Evolutionary conservation across 768 basidiomycete species (phyloP).

Genomic region (Rickenella mellea): DNA sequence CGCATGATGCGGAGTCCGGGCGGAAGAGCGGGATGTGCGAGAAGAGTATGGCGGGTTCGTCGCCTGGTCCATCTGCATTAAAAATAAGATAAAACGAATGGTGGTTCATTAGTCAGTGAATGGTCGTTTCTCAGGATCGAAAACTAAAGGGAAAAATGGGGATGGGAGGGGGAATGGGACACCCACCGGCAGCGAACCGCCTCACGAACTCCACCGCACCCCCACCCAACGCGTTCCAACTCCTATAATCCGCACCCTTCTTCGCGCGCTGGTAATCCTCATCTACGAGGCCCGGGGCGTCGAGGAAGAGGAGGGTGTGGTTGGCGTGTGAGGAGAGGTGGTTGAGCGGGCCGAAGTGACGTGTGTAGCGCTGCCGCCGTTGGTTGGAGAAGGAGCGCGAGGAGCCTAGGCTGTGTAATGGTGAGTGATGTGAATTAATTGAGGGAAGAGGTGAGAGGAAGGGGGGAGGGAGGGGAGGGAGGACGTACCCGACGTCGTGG

Average conservation of each 20-base stretch:
- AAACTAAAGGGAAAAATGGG: not conserved
- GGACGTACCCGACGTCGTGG: constrained; percentile 71
- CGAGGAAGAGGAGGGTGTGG: constrained; percentile 63
- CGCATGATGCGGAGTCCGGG: constrained; percentile 59
- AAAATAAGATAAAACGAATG: constrained; percentile 14
- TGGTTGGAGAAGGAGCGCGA: constrained; percentile 35
- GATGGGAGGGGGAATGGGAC: constrained; percentile 7
- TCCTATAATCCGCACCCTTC: constrained; percentile 27
- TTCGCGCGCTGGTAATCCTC: constrained; percentile 50
- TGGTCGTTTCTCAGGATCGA: no score
- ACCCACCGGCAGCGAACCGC: constrained; percentile 32
- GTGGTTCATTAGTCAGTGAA: no score
- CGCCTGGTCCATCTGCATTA: constrained; percentile 19
- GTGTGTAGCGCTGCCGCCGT: constrained; percentile 49
- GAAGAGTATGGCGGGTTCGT: constrained; percentile 60
- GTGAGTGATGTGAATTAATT: constrained; percentile 3
- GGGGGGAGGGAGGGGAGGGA: not conserved
- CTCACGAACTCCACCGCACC: constrained; percentile 50
- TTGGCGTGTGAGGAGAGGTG: constrained; percentile 54
- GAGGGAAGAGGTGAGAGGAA: constrained; percentile 4
- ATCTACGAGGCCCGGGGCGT: constrained; percentile 66
- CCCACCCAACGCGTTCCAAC: constrained; percentile 41
- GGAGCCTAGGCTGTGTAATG: constrained; percentile 32
- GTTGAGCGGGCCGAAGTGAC: constrained; percentile 72
- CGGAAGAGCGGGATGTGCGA: constrained; percentile 87